Conservation (phyloP, 1,139 yeast species). For the Tardiomyces depauwii region DNA sequence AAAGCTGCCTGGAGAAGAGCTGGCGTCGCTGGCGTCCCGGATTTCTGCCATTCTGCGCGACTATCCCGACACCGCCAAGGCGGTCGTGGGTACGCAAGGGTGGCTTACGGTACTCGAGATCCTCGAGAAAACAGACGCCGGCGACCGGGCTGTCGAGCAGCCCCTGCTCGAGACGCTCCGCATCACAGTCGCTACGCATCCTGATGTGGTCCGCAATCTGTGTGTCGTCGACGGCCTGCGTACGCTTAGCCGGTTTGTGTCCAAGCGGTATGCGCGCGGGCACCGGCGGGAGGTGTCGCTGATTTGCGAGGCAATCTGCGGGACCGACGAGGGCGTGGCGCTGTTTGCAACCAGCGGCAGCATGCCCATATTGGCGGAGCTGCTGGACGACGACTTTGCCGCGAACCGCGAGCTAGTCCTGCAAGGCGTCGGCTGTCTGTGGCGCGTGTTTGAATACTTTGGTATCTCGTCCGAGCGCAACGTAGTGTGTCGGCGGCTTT, state of each 20-base stretch:
- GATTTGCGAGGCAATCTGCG: conserved; percentile 26
- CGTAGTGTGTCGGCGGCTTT: conserved; percentile 43
- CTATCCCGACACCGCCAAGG: conserved; percentile 18
- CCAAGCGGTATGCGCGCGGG: conserved; percentile 26
- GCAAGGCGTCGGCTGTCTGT: conserved; percentile 35
- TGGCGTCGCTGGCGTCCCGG: conserved; percentile 2
- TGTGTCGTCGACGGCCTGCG: conserved; percentile 52
- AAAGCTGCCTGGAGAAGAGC: conserved; percentile 1
- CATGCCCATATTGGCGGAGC: conserved; percentile 36
- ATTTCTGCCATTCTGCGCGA: conserved; percentile 27
- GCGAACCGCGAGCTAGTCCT: conserved; percentile 35
- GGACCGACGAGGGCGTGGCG: conserved; percentile 33
- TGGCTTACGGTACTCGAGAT: conserved; percentile 38
- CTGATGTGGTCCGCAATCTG: conserved; percentile 37
- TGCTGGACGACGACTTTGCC: conserved; percentile 46
- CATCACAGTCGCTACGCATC: conserved; percentile 28
- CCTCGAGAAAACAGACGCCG: conserved; percentile 27
- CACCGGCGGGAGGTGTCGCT: conserved; percentile 36
- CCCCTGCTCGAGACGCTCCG: conserved; percentile 35
- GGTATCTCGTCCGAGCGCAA: conserved; percentile 31
- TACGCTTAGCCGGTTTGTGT: conserved; percentile 34
- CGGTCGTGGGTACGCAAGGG: conserved; percentile 38
- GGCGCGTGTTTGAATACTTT: conserved; percentile 36
- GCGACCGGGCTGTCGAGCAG: conserved; percentile 23
- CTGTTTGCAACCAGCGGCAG: conserved; percentile 52